A percentile compares a stretch with the other conserved stretches of the same genome.
These are phyloP conservation scores for Serpula lacrymans DNA, from an alignment of 768 basidiomycete species.

Conservation along the genomic window DNA sequence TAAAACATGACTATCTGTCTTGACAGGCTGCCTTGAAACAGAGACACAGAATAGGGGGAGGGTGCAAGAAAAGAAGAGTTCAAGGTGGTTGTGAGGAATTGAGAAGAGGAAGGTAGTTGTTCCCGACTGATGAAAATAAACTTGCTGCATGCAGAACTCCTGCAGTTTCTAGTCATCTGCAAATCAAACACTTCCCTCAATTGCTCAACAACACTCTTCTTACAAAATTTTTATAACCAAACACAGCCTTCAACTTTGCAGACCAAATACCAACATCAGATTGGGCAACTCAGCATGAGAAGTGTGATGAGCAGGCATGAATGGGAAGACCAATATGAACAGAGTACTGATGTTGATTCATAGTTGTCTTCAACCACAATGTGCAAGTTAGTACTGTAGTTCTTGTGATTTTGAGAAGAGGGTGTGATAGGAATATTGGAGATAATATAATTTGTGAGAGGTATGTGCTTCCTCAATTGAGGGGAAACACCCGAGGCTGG, in stretches of 20 bases:
- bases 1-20: no score
- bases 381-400: no score
- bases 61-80: neutral
- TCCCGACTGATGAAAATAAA: conserved; percentile 9
- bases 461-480: no score
- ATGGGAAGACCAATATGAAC: conserved; percentile 62
- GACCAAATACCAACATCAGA: no score
- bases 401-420: no score
- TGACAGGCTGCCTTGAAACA: no score
- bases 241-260: conserved; percentile 37
- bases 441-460: conserved; percentile 14
- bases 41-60: conserved; percentile 3
- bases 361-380: conserved; percentile 16
- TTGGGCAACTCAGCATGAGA: conserved; percentile 27
- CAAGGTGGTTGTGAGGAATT: neutral
- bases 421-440: conserved; percentile 6
- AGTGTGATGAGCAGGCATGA: conserved; percentile 15
- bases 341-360: conserved; percentile 30
- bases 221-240: conserved; percentile 15
- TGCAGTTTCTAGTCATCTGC: neutral
- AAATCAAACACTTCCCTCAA: neutral
- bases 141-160: no score
- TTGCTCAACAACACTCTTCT: neutral
- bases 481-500: conserved; percentile 10
- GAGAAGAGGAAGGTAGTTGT: neutral